A percentile compares a stretch with the other conserved stretches of the same genome.
Evolutionary conservation across 2,329 filamentous ascomycete species (phyloP).

Genomic region (Monosporascus sp.): DNA sequence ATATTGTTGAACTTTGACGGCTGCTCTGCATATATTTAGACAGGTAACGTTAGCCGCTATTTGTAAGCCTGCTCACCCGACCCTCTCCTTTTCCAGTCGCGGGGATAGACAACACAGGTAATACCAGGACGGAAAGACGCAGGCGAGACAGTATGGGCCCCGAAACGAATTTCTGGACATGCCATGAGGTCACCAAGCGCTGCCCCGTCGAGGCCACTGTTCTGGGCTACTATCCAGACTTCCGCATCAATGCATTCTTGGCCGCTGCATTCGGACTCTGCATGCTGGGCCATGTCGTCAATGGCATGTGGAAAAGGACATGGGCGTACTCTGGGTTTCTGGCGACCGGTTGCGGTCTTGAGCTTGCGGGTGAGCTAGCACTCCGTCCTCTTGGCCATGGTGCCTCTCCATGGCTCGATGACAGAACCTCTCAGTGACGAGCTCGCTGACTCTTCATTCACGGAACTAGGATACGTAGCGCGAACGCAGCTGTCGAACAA

Average conservation of each 20-base stretch:
- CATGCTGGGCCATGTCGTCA: constrained; percentile 34
- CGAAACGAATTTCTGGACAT: constrained; percentile 17
- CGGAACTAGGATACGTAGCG: constrained; percentile 44
- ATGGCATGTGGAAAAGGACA: constrained; percentile 47
- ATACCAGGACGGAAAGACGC: no score
- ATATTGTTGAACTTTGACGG: no score
- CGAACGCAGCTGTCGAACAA: constrained; percentile 47
- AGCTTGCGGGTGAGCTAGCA: constrained; percentile 40
- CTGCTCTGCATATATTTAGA: no score
- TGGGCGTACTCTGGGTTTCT: constrained; percentile 51
- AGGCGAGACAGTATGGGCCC: neutral
- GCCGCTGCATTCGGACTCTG: constrained; percentile 43
- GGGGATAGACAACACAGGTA: no score
- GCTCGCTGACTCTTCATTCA: no score
- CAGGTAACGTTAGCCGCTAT: no score
- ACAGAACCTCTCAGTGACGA: neutral
- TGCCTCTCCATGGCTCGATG: neutral
- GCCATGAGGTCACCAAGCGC: constrained; percentile 32
- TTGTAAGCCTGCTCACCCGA: no score
- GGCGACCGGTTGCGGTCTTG: constrained; percentile 44
- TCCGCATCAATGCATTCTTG: constrained; percentile 53
- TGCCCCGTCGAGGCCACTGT: constrained; percentile 51
- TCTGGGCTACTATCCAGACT: constrained; percentile 52
- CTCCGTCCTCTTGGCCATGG: neutral
- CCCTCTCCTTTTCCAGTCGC: no score